A percentile compares a stretch with the other conserved stretches of the same genome.
phyloP scores from a whole-genome alignment of 2,329 filamentous ascomycete genomes.

The Zalaria obscura region DNA sequence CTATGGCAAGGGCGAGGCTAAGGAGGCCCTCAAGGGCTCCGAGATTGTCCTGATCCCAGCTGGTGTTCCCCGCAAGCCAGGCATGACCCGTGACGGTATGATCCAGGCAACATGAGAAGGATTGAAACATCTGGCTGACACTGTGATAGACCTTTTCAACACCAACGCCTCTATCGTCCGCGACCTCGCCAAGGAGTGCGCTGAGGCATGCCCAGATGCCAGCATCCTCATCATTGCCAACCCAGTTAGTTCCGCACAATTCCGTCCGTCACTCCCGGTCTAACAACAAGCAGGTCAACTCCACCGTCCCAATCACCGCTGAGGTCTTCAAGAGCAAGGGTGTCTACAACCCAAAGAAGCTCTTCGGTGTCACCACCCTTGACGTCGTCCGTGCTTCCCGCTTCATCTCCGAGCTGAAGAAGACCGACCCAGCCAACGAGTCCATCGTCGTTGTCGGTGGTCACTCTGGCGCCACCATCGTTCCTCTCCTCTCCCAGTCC shows the following conservation, averaged over 20 bases:
- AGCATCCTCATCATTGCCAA: constrained; percentile 97
- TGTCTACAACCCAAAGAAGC: constrained; percentile 98
- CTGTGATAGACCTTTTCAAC: constrained; percentile 77
- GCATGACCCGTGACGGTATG: constrained; percentile 91
- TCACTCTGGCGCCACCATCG: constrained; percentile 96
- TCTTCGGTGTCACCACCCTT: constrained; percentile 98
- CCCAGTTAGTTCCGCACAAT: constrained; percentile 45
- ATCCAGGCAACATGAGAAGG: background rate
- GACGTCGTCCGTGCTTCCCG: constrained; percentile 94
- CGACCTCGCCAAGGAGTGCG: constrained; percentile 89
- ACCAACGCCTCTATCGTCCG: constrained; percentile 99
- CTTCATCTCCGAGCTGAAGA: constrained; percentile 93
- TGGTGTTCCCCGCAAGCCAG: constrained; percentile 96
- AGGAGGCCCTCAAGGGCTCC: constrained; percentile 65
- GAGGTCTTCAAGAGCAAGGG: constrained; percentile 92
- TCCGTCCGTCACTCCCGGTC: constrained; percentile 3
- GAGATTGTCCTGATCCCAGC: constrained; percentile 96
- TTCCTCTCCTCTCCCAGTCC: constrained; percentile 92
- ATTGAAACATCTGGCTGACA: background rate
- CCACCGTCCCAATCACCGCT: constrained; percentile 91
- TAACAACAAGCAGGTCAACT: constrained; percentile 56
- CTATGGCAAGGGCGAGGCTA: constrained; percentile 66
- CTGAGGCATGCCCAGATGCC: constrained; percentile 76
- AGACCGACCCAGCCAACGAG: constrained; percentile 79
- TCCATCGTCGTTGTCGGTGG: constrained; percentile 93